phyloP scores from a whole-genome alignment of 2,329 filamentous ascomycete species.

The Epichloe uncinata region DNA sequence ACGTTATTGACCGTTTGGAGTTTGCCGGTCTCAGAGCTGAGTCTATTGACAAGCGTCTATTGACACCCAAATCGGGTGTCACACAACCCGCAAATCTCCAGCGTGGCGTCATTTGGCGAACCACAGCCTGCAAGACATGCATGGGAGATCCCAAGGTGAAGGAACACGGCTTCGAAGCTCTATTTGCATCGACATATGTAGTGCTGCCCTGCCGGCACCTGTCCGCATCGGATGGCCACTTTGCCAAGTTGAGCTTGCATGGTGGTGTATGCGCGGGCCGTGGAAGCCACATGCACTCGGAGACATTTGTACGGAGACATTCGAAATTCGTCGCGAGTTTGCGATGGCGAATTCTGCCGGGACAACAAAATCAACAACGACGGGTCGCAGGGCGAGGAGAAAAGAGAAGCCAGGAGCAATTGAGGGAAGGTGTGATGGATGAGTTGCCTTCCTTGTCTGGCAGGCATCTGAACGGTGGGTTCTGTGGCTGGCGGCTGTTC shows the following conservation, averaged over 20 bases:
- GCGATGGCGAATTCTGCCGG: not conserved
- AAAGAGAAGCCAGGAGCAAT: not conserved
- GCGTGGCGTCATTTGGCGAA: slow-evolving; percentile 16
- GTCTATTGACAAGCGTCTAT: slow-evolving; percentile 22
- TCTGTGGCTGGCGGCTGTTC: too few species aligned
- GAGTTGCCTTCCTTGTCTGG: too few species aligned
- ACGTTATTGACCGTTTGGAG: slow-evolving; percentile 2
- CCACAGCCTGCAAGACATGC: not conserved
- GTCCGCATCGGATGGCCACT: not conserved
- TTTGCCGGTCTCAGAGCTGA: slow-evolving; percentile 5
- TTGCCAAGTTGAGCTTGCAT: not conserved
- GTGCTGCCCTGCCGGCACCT: not conserved
- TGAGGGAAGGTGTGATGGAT: too few species aligned
- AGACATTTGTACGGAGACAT: not conserved
- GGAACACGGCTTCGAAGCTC: not conserved
- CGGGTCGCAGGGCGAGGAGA: not conserved
- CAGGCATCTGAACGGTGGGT: too few species aligned
- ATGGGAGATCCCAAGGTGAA: not conserved
- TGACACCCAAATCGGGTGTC: slow-evolving; percentile 20
- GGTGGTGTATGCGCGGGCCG: not conserved
- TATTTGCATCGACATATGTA: not conserved
- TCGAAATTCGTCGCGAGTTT: too few species aligned
- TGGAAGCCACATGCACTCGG: not conserved
- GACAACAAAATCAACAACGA: not conserved
- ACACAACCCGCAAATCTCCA: slow-evolving; percentile 6